Evolutionary conservation across 345 rosid genomes (phyloP).

Genomic region (Eutrema yunnanense): DNA sequence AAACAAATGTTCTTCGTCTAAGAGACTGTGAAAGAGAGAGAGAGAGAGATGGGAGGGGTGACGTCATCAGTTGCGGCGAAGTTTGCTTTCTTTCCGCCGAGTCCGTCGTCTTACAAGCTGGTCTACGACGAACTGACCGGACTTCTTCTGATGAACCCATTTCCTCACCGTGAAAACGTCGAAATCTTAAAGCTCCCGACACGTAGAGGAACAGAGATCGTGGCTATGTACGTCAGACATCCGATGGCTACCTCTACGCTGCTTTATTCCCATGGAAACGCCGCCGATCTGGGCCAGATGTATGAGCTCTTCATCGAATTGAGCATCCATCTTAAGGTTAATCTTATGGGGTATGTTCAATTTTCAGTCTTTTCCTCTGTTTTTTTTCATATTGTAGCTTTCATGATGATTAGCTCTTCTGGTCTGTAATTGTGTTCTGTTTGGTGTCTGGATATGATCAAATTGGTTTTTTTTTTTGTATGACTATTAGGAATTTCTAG

Average conservation of each 20-base stretch:
- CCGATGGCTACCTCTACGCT: constrained; percentile 90
- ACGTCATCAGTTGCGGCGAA: constrained; percentile 97
- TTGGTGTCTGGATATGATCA: constrained; percentile 7
- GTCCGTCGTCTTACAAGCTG: constrained; percentile 88
- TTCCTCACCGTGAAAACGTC: constrained; percentile 91
- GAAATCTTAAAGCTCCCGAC: constrained; percentile 77
- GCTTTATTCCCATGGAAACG: constrained; percentile 97
- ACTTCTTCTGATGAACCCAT: constrained; percentile 67
- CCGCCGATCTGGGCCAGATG: constrained; percentile 99
- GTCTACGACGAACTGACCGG: constrained; percentile 63
- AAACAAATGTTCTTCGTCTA: not conserved
- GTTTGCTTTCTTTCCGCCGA: constrained; percentile 96
- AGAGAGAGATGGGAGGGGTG: constrained; percentile 71
- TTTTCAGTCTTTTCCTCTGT: not conserved
- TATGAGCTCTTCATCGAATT: constrained; percentile 96
- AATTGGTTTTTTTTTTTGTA: not conserved
- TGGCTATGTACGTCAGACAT: constrained; percentile 69
- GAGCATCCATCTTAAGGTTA: constrained; percentile 83
- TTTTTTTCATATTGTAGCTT: not conserved
- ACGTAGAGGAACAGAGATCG: constrained; percentile 75
- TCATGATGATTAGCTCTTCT: not conserved
- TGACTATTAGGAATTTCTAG: not conserved
- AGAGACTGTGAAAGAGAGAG: not conserved
- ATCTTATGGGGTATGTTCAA: constrained; percentile 82
- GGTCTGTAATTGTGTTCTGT: not conserved